Evolutionary conservation across 805 yeast species (phyloP).

Genomic region (Teunomyces funiuensis): DNA sequence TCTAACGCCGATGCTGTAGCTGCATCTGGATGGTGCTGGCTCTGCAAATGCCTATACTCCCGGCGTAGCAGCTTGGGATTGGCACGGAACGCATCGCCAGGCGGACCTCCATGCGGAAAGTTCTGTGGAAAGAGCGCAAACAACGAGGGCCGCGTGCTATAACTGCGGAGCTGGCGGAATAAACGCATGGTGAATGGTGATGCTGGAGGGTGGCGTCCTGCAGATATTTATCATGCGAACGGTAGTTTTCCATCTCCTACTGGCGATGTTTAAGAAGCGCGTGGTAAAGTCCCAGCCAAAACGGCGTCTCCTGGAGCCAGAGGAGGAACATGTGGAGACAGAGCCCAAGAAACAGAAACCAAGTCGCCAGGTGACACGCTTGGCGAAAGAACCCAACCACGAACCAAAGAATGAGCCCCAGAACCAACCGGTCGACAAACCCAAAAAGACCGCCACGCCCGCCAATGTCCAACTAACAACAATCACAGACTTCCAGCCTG

Average conservation of each 20-base stretch:
- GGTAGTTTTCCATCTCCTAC: neutral
- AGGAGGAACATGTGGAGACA: neutral
- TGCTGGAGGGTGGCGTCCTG: neutral
- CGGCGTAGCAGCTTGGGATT: slow-evolving; percentile 58
- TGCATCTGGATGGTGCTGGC: slow-evolving; percentile 79
- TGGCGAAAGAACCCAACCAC: neutral
- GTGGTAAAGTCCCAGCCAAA: slow-evolving; percentile 5
- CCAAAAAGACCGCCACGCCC: slow-evolving; percentile 29
- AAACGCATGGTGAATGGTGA: neutral
- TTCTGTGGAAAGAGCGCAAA: slow-evolving; percentile 75
- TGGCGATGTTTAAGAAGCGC: slow-evolving; percentile 14
- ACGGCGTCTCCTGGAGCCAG: neutral
- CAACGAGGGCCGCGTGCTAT: slow-evolving; percentile 25
- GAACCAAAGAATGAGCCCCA: neutral
- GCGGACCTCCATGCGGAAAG: slow-evolving; percentile 66
- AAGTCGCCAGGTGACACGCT: neutral
- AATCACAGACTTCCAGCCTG: slow-evolving; percentile 84
- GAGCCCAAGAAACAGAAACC: neutral
- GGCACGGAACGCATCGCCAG: slow-evolving; percentile 55
- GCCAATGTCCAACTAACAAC: slow-evolving; percentile 60
- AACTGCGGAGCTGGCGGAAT: slow-evolving; percentile 1
- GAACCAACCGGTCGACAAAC: slow-evolving; percentile 6
- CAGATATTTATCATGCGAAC: neutral
- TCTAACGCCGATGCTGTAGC: slow-evolving; percentile 29
- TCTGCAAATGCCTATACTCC: slow-evolving; percentile 75